Percentiles rank a stretch among this genome's conserved stretches.
These are phyloP conservation scores for Plenodomus lindquistii DNA, from an alignment of 2,329 filamentous ascomycete species.

Conservation along the genomic window DNA sequence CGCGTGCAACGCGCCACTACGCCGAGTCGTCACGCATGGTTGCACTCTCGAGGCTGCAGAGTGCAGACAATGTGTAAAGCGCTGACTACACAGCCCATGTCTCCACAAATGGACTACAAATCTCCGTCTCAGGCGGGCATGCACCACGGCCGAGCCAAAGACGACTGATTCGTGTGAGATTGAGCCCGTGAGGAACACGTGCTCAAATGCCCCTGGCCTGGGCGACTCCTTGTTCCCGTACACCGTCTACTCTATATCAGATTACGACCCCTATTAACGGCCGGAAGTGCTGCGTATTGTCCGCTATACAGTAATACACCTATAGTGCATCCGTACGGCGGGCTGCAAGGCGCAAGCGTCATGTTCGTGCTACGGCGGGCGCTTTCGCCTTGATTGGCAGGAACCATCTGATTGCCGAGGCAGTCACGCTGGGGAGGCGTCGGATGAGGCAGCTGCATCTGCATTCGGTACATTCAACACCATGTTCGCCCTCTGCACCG, in stretches of 20 bases:
- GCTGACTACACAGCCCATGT: not conserved
- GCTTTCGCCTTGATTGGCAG: slow-evolving; percentile 7
- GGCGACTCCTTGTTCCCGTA: not conserved
- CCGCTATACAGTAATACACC: no score
- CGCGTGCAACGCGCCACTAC: slow-evolving; percentile 4
- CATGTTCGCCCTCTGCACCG: not conserved
- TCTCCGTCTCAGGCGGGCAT: not conserved
- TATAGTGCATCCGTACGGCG: not conserved
- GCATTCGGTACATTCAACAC: not conserved
- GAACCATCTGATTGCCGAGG: slow-evolving; percentile 21
- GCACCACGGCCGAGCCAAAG: not conserved
- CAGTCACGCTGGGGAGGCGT: not conserved
- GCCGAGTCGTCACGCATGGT: no score
- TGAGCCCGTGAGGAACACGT: slow-evolving; percentile 3
- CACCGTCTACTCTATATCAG: not conserved
- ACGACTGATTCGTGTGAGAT: slow-evolving; percentile 18
- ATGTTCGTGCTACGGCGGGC: slow-evolving; percentile 6
- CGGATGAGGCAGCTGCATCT: slow-evolving; percentile 16
- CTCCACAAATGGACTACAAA: not conserved
- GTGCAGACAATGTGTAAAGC: not conserved
- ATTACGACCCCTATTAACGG: not conserved
- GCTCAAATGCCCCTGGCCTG: slow-evolving; percentile 1
- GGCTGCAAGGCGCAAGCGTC: not conserved
- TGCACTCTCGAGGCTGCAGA: not conserved
- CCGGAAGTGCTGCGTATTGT: not conserved